phyloP scores from a whole-genome alignment of 495 filamentous ascomycete species.

The Rostrohypoxylon terebratum region DNA sequence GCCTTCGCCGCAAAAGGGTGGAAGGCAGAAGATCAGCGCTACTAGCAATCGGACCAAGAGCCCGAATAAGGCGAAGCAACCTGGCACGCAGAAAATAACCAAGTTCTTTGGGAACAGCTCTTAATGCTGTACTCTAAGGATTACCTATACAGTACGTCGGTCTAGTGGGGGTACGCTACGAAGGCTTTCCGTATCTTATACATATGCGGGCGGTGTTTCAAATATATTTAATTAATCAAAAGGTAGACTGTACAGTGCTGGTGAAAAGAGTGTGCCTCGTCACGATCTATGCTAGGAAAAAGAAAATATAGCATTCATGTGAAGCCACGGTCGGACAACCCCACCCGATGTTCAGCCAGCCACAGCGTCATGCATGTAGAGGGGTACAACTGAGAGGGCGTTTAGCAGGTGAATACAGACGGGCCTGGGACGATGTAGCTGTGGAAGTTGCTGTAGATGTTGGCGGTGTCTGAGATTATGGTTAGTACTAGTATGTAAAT shows the following conservation, averaged over 20 bases:
- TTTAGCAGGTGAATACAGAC: slow-evolving; percentile 45
- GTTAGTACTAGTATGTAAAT: neutral
- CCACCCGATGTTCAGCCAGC: neutral
- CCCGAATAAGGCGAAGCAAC: slow-evolving; percentile 60
- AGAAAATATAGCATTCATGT: slow-evolving; percentile 15
- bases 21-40: slow-evolving; percentile 46
- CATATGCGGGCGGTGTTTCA: neutral
- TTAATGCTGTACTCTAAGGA: slow-evolving; percentile 25
- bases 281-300: slow-evolving; percentile 16
- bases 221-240: neutral
- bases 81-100: slow-evolving; percentile 83
- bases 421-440: slow-evolving; percentile 47
- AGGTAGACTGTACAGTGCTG: slow-evolving; percentile 4
- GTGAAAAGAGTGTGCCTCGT: slow-evolving; percentile 17
- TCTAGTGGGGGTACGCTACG: neutral
- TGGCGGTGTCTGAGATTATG: slow-evolving; percentile 39
- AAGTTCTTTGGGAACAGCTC: slow-evolving; percentile 79
- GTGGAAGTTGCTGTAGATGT: slow-evolving; percentile 49
- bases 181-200: neutral
- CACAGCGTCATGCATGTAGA: neutral
- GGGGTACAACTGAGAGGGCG: neutral
- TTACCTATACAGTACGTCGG: no score
- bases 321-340: slow-evolving; percentile 17
- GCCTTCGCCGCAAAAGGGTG: slow-evolving; percentile 30
- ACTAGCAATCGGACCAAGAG: slow-evolving; percentile 52